Evolutionary conservation across 345 rosid genomes (phyloP), one percentile per base, ranked within the genome.

Genomic region (Pseudoturritis turrita): DNA sequence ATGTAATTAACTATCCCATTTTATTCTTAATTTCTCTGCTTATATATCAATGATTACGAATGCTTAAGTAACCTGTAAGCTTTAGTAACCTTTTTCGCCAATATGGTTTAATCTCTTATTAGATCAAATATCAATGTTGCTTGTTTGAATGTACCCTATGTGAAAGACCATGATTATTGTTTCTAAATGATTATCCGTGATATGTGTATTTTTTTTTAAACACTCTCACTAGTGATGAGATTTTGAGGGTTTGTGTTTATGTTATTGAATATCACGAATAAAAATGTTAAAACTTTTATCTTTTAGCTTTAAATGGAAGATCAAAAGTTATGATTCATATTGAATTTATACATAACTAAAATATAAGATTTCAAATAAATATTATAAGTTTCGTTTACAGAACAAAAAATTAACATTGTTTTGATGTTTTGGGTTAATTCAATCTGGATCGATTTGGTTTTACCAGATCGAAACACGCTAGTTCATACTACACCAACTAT

Each of bases 1-100:
- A 11, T 44, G 73, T 52, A 67, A 60, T 23, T 67, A 35, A 59
- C 43, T 31, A 58, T 74, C 28, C 53, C 26, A 31, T 59, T 74
- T 60, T 31, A 37, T 26, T 29, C 7, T 56, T 57, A 25, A 23
- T 72, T 45, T 46, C 25, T 47, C 39, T 36, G 49, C 23, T 39
- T 44, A 18, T 64, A 21, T 36, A 5, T 33, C 9, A 33, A 72
- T 72, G 40, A 53, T 55, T 35, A 73, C 56, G 51, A 57, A 36
- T 46, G 50, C 71, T 55, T n/a, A 37, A 64, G 39, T 33, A 53
- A 53, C 61, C 25, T 62, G 53, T 62, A 12, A 15, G 44, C 63
- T 15, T 53, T 43, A 33, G 31, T 60, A 14, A 51, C 29, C 4
- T 13, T 36, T 25, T 7, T 17, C 1, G 51, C 55, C 31, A 43